Evolutionary conservation across 371 early-diverging fungal species (phyloP), one percentile per base, ranked within the genome.

Genomic region (Mortierella sp.): DNA sequence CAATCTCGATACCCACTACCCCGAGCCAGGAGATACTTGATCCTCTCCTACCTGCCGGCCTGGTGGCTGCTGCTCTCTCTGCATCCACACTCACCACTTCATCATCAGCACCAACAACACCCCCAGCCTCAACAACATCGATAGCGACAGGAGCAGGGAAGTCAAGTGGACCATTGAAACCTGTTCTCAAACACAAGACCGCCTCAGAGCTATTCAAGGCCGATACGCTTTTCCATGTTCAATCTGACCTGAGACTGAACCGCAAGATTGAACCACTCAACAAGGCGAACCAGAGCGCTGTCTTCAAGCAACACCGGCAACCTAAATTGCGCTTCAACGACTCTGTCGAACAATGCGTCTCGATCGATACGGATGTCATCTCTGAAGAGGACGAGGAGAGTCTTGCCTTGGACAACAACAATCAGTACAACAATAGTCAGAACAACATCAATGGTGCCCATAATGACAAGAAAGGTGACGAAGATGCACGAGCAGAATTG

Each of bases 261-360:
- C 87, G 89, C 51, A 86, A 88, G 74, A 88, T 91, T 53, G 84
- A 91, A 31, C 91, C 90, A 34, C 83, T 89, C 71, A 88, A 88
- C n/a, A 91, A 92, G 59, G 82, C 83, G 24, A 53, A 72, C 13
- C 74, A 75, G 51, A 75, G 31, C 0, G 78, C 77, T 16, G 69
- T 84, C 74, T 72, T 75, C 24, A 86, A 72, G 72, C 76, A 81
- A 31, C 80, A 87, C 43, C 89, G 90, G 43, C 88, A 90, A 79
- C 92, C 93, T 5, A 91, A 91, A 70, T 82, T 94, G 31, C 79
- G 93, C 31, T 94, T 94, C 82, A 94, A 94, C 71, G 90, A 91
- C 69, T 89, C 90, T 37, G 94, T 94, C 2, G 94, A 94, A 76
- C 94, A 94, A 76, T 92, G 91, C 61, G 83, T 93, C 26, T 91